Percentiles rank a stretch among this genome's conserved stretches.
Evolutionary conservation across 1,139 yeast species (phyloP).

Genomic region (Pichia inconspicua): DNA sequence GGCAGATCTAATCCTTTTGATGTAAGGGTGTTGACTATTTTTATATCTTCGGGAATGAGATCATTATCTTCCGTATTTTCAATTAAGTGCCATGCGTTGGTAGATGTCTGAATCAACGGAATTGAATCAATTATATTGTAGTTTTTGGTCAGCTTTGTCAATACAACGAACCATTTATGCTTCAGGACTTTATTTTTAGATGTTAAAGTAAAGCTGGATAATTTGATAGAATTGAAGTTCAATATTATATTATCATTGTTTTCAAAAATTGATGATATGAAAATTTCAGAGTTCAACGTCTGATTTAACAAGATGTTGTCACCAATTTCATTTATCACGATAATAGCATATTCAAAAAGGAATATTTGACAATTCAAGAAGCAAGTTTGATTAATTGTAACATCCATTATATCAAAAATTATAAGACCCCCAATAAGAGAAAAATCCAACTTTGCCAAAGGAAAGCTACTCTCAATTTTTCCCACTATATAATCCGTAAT

Average conservation of each 20-base stretch:
- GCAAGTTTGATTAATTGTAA: conserved; percentile 30
- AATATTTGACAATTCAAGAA: conserved; percentile 35
- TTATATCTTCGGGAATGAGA: conserved; percentile 35
- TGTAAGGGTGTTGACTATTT: conserved; percentile 32
- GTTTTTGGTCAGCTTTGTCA: conserved; percentile 21
- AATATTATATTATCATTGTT: conserved; percentile 29
- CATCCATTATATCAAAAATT: conserved; percentile 38
- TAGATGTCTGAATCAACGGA: conserved; percentile 41
- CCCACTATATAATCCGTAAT: conserved; percentile 18
- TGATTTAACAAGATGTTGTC: conserved; percentile 33
- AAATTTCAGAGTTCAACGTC: conserved; percentile 25
- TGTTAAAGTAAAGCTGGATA: conserved; percentile 41
- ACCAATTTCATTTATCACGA: conserved; percentile 29
- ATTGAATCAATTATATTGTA: conserved; percentile 21
- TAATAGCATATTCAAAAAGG: conserved; percentile 35
- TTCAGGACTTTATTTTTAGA: conserved; percentile 32
- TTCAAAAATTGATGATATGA: conserved; percentile 30
- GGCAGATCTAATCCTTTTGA: conserved; percentile 36
- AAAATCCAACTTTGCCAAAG: conserved; percentile 19
- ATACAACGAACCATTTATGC: conserved; percentile 36
- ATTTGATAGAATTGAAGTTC: conserved; percentile 33
- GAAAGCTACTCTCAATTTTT: conserved; percentile 14
- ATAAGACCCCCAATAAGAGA: conserved; percentile 29
- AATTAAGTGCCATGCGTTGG: conserved; percentile 42
- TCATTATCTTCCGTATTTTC: conserved; percentile 14